phyloP scores from a whole-genome alignment of 148 eudicot genomes.

The Persicaria tinctoria region DNA sequence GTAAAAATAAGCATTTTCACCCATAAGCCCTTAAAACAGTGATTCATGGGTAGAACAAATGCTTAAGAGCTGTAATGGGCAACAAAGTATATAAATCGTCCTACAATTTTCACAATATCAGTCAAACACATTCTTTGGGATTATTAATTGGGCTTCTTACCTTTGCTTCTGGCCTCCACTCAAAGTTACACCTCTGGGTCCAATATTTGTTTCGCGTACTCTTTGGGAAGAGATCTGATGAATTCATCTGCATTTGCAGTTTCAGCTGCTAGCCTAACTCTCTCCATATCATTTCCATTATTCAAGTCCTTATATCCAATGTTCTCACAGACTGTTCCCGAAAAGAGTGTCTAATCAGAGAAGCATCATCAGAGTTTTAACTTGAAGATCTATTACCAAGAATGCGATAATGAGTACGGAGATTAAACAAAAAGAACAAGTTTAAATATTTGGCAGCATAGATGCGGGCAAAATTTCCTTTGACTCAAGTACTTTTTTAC shows the following conservation, averaged over 20 bases:
- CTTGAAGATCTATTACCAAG: not conserved
- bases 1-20: no score
- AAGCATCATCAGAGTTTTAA: not conserved
- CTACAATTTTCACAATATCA: no score
- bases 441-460: not conserved
- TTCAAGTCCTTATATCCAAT: conserved; percentile 80
- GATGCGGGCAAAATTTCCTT: not conserved
- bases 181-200: conserved; percentile 74
- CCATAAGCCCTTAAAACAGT: no score
- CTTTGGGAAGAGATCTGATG: conserved; percentile 61
- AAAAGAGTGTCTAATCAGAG: conserved; percentile 59
- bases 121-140: no score
- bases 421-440: not conserved
- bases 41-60: no score
- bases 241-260: conserved; percentile 94
- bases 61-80: no score
- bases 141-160: conserved; percentile 21
- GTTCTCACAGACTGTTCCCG: conserved; percentile 90
- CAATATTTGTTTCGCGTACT: conserved; percentile 68
- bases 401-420: not conserved
- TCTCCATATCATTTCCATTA: conserved; percentile 64
- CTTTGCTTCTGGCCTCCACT: conserved; percentile 99
- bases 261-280: conserved; percentile 68
- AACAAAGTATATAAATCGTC: no score
- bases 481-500: not conserved